phyloP scores from a whole-genome alignment of 768 basidiomycete genomes.

The Tephrocybe sp. region DNA sequence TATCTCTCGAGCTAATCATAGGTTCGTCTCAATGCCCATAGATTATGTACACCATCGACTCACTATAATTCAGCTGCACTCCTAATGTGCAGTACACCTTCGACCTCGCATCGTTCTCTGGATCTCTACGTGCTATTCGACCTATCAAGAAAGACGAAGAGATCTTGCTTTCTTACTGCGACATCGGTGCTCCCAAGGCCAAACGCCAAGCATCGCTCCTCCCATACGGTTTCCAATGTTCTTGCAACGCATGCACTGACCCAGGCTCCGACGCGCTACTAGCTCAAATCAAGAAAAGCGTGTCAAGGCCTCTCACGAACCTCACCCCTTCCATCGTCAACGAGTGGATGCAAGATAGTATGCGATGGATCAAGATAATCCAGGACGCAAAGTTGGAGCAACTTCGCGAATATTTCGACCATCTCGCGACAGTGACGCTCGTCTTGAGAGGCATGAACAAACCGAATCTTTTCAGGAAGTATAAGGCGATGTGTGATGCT shows the following conservation, averaged over 20 bases:
- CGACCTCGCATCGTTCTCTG: background rate
- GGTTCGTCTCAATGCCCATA: background rate
- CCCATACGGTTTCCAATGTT: conserved; percentile 5
- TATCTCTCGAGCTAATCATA: conserved; percentile 6
- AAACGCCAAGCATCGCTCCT: background rate
- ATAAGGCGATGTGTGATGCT: background rate
- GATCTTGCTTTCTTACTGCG: background rate
- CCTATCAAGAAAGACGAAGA: conserved; percentile 7
- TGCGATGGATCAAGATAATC: too few species aligned
- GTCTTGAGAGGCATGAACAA: background rate
- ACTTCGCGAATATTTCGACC: background rate
- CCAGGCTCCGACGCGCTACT: conserved; percentile 2
- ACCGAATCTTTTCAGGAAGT: background rate
- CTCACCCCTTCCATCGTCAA: too few species aligned
- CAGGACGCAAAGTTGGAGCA: background rate
- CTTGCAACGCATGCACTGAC: conserved; percentile 1
- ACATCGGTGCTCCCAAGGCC: background rate
- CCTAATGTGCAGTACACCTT: background rate
- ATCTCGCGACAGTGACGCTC: background rate
- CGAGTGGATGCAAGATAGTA: too few species aligned
- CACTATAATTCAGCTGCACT: background rate
- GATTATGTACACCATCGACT: too few species aligned
- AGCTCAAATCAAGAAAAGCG: background rate
- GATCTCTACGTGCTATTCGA: background rate
- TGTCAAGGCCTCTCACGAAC: too few species aligned